Evolutionary conservation across 805 yeast species (phyloP).

Genomic region (Wickerhamiella siamensis): DNA sequence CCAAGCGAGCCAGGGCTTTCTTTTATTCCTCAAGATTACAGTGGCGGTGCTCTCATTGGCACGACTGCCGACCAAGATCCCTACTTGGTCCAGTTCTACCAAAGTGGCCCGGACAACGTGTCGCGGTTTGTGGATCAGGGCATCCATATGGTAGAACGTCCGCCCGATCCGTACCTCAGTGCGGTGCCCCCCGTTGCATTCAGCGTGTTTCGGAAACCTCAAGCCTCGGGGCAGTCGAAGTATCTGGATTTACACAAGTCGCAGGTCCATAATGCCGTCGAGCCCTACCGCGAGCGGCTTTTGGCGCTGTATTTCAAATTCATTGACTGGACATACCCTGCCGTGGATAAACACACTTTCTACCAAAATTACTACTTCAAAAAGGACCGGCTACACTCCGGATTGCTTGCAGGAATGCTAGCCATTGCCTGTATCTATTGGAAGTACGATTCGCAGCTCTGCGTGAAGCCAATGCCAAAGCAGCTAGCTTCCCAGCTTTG

Average conservation of each 20-base stretch:
- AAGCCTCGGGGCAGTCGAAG: background rate
- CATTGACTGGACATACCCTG: slow-evolving; percentile 25
- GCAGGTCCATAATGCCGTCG: slow-evolving; percentile 4
- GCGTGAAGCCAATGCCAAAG: slow-evolving; percentile 21
- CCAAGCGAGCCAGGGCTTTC: slow-evolving; percentile 8
- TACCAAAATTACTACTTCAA: slow-evolving; percentile 20
- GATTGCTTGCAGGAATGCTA: slow-evolving; percentile 23
- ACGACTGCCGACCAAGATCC: slow-evolving; percentile 25
- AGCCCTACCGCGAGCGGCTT: slow-evolving; percentile 18
- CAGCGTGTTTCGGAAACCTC: slow-evolving; percentile 11
- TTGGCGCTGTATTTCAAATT: slow-evolving; percentile 23
- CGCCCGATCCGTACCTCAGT: slow-evolving; percentile 8
- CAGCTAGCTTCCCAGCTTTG: slow-evolving; percentile 19
- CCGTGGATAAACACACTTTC: slow-evolving; percentile 22
- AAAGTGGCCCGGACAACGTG: slow-evolving; percentile 14
- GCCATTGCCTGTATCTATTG: slow-evolving; percentile 25
- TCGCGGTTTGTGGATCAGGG: slow-evolving; percentile 21
- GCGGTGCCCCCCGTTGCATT: slow-evolving; percentile 19
- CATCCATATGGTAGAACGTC: slow-evolving; percentile 14
- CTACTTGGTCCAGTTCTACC: slow-evolving; percentile 18
- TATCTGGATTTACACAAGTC: background rate
- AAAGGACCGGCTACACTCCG: slow-evolving; percentile 20
- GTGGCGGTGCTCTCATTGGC: slow-evolving; percentile 20
- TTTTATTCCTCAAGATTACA: slow-evolving; percentile 17
- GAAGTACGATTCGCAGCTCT: slow-evolving; percentile 24